Evolutionary conservation across 352 stramenopile genomes (phyloP), one percentile per base, ranked within the genome.

Genomic region (Phytophthora palmivora): DNA sequence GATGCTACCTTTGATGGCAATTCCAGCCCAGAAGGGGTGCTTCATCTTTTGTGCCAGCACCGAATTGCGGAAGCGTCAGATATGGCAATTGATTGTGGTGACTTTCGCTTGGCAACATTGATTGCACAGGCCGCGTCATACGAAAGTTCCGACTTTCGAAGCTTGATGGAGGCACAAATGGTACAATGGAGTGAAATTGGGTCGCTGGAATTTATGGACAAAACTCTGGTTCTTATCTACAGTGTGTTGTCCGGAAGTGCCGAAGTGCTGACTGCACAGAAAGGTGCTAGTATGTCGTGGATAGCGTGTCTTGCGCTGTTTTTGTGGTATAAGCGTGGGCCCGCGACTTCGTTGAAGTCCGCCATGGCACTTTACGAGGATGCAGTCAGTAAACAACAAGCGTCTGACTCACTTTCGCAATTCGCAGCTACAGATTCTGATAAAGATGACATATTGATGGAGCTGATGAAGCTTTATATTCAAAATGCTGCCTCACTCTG

Each of bases 381-480:
- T 14, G 64, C 76, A 26, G 77, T 88, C 18, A 61, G 60, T 22
- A 88, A 87, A 21, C 11, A 67, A 15, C 52, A 82, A 39, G 74
- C 73, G 22, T 65, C 66, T 45, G 59, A 48, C 46, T 67, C 74
- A 11, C 16, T 51, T 44, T 85, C 76, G 33, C 46, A 57, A 16
- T 86, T 76, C 52, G 58, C 56, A 18, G 22, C 10, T 45, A 24
- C 57, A 16, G 49, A 30, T 5, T 55, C 59, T 5, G 57, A 74
- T 41, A 88, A 89, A 59, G 65, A 82, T 26, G 76, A 91, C 39
- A 46, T 88, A 9, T 66, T 94, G 24, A 78, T 89, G 58, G 79
- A 89, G 36, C 47, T 94, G 28, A 78, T 94, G 69, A 86, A 91
- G 65, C 67, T 90, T 18, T 84, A 88, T 49, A 72, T 83, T 39